Base-by-base conservation (phyloP, 2,329 filamentous ascomycete species). In the Dichotomopilus funicola region DNA sequence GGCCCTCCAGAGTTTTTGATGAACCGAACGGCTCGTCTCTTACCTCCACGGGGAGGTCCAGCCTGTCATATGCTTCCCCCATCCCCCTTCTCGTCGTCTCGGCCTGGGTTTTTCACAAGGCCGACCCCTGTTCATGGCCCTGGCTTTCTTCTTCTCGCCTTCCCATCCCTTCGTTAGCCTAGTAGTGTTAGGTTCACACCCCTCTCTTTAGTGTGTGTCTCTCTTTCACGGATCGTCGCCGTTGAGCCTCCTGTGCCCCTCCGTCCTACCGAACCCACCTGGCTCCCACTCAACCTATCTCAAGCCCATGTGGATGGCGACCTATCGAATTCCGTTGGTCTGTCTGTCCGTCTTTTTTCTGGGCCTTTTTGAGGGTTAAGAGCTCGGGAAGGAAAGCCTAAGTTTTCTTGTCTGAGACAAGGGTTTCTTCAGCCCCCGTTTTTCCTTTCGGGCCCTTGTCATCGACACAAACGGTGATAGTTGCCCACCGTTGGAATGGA, bases 391-490 rank as follows among this genome's bases (percentile, higher is more conserved):
- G 19, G 19, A 3, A 27, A 54, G 10, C 31, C 45, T 46, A 49
- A 58, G 51, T 43, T 59, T 42, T 42, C 54, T 58, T 50, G 49
- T 55, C 49, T 44, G 58, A 51, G 44, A 53, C 43, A 51, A 52
- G 59, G 58, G 19, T 27, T 27, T 60, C 50, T 53, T 61, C 63
- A 62, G 54, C 57, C 64, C 64, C 57, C 49, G 57, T 59, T 56
- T 59, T 57, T 64, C 64, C 62, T 64, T 63, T 62, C 62, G 60
- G 61, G 59, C 44, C 60, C 51, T 59, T 59, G 61, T 68, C 65
- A 69, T 68, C 67, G 68, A 70, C 69, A 63, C 66, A 65, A 68
- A 67, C 63, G 64, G 61, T 68, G 64, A 66, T 64, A 63, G 65
- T 67, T 63, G 63, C 67, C 65, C 19, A 2, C 19, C 19, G 19